Percentiles rank a stretch among this genome's conserved stretches.
Evolutionary conservation across 495 filamentous ascomycete species (phyloP).

Genomic region (Xylaria sp.): DNA sequence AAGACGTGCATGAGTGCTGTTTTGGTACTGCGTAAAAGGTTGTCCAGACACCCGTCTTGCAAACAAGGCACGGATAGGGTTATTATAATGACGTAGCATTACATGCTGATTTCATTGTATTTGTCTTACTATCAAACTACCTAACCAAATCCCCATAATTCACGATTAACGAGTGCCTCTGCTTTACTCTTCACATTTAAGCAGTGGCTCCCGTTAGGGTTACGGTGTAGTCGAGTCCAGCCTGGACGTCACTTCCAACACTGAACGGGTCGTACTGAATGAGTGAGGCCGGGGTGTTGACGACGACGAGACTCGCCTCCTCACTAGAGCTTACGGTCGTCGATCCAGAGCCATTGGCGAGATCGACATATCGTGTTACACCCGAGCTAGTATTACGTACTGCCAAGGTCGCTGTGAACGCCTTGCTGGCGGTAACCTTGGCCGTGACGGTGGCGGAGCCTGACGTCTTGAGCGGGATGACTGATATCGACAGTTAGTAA

Average conservation of each 20-base stretch:
- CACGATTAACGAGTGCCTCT: not conserved
- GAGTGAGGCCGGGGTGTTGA: constrained; percentile 48
- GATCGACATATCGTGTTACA: constrained; percentile 39
- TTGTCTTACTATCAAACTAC: not conserved
- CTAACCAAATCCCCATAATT: not conserved
- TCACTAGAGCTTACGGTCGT: constrained; percentile 41
- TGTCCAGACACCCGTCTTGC: not conserved
- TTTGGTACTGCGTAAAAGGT: not conserved
- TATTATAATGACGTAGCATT: not conserved
- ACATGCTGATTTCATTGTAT: not conserved
- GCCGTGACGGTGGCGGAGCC: constrained; percentile 33
- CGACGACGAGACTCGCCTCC: constrained; percentile 52
- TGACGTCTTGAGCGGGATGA: constrained; percentile 41
- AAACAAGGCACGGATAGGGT: too few species aligned
- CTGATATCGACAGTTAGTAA: constrained; percentile 1
- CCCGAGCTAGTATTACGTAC: constrained; percentile 41
- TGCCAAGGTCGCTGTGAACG: constrained; percentile 45
- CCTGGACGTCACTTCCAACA: constrained; percentile 47
- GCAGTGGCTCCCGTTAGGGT: constrained; percentile 45
- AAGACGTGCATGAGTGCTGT: not conserved
- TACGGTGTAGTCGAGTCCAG: constrained; percentile 47
- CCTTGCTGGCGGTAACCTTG: constrained; percentile 38
- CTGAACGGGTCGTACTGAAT: constrained; percentile 52
- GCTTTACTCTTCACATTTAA: not conserved
- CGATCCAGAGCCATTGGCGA: constrained; percentile 37